Evolutionary conservation across 805 yeast genomes (phyloP).

Genomic region (Metschnikowia sp.): DNA sequence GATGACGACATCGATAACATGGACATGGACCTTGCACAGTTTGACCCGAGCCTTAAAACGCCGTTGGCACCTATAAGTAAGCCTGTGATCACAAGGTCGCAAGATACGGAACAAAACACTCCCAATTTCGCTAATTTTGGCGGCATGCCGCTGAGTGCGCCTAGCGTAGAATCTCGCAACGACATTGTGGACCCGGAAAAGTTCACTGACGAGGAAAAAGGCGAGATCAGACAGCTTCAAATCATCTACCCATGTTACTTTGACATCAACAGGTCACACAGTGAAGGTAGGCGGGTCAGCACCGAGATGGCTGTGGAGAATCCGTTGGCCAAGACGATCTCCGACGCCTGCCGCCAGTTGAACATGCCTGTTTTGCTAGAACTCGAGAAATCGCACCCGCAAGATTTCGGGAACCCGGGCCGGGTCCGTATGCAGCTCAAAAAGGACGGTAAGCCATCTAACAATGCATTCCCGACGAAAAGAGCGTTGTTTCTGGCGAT

Average conservation of each 20-base stretch:
- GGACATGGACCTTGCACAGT: slow-evolving; percentile 92
- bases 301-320: slow-evolving; percentile 68
- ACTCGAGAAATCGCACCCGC: slow-evolving; percentile 88
- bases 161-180: background rate
- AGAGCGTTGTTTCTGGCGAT: slow-evolving; percentile 62
- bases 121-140: background rate
- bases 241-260: slow-evolving; percentile 89
- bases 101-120: slow-evolving; percentile 36
- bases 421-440: slow-evolving; percentile 75
- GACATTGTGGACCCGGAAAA: slow-evolving; percentile 15
- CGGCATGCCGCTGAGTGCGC: background rate
- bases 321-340: slow-evolving; percentile 80
- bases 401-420: slow-evolving; percentile 98
- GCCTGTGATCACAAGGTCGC: slow-evolving; percentile 60
- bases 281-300: slow-evolving; percentile 81
- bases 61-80: slow-evolving; percentile 65
- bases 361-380: slow-evolving; percentile 51
- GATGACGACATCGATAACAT: slow-evolving; percentile 85
- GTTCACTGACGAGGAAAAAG: slow-evolving; percentile 39
- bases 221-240: slow-evolving; percentile 67
- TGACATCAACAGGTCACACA: slow-evolving; percentile 69
- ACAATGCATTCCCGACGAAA: slow-evolving; percentile 42
- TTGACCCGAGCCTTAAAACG: slow-evolving; percentile 64
- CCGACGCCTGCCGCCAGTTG: slow-evolving; percentile 62
- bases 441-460: slow-evolving; percentile 42